Percentiles rank a stretch among this genome's conserved stretches.
phyloP scores from a whole-genome alignment of 352 stramenopile genomes.

The Pythium chondricola region DNA sequence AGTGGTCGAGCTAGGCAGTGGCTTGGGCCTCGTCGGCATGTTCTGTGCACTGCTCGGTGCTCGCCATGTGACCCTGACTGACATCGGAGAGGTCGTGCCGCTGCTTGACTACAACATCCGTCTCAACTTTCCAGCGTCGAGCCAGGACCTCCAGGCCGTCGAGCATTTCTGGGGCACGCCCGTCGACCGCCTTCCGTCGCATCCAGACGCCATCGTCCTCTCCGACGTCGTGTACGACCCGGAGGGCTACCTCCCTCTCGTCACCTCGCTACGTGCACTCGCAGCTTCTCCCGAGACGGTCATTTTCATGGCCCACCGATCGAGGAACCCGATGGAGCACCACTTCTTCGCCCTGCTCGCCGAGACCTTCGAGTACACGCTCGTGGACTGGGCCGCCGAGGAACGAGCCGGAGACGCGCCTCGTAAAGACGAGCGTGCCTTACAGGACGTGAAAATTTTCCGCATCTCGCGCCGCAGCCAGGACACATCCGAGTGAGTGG shows the following conservation, averaged over 20 bases:
- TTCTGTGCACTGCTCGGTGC: conserved; percentile 61
- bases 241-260: conserved; percentile 57
- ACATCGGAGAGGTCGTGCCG: conserved; percentile 70
- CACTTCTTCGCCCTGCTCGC: conserved; percentile 70
- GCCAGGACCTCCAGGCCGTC: conserved; percentile 13
- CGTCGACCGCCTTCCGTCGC: conserved; percentile 22
- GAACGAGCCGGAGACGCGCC: neutral
- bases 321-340: conserved; percentile 73
- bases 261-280: conserved; percentile 45
- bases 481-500: neutral
- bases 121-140: conserved; percentile 37
- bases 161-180: conserved; percentile 56
- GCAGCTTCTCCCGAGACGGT: conserved; percentile 27
- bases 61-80: conserved; percentile 47
- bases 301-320: conserved; percentile 74
- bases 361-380: conserved; percentile 34
- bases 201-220: conserved; percentile 61
- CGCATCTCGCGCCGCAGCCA: conserved; percentile 21
- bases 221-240: conserved; percentile 83
- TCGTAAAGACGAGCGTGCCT: conserved; percentile 23
- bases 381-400: conserved; percentile 35
- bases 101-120: conserved; percentile 74
- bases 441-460: conserved; percentile 74
- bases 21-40: conserved; percentile 68
- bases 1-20: conserved; percentile 71